phyloP scores from a whole-genome alignment of 768 basidiomycete genomes.

The Mycena epipterygia region DNA sequence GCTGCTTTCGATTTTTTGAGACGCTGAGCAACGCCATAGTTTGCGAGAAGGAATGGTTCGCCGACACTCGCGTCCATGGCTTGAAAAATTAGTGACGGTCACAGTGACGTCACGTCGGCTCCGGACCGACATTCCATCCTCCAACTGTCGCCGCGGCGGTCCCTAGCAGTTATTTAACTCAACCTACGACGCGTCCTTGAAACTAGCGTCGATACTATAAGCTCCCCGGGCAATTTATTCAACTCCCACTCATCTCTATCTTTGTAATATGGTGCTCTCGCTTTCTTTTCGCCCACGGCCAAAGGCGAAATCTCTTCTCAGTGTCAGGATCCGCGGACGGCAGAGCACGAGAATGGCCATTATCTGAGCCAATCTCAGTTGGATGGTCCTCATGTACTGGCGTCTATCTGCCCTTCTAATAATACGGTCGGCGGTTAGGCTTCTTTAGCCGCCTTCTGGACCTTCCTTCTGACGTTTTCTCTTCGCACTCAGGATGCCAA shows the following conservation, averaged over 20 bases:
- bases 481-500: slow-evolving; percentile 8
- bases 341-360: no score
- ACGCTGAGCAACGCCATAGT: slow-evolving; percentile 46
- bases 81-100: not conserved
- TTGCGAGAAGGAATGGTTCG: slow-evolving; percentile 58
- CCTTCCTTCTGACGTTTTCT: not conserved
- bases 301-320: no score
- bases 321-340: no score
- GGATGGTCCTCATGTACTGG: not conserved
- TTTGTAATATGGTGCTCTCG: no score
- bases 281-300: no score
- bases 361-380: not conserved
- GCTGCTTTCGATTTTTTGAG: slow-evolving; percentile 33
- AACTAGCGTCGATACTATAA: no score
- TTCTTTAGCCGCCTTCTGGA: slow-evolving; percentile 29
- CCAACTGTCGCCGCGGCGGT: no score
- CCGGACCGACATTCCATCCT: no score
- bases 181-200: no score
- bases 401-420: slow-evolving; percentile 5
- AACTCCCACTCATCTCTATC: no score
- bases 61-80: slow-evolving; percentile 40
- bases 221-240: no score
- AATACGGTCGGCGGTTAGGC: not conserved
- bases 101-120: not conserved
- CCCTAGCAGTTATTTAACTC: no score